A percentile compares a stretch with the other conserved stretches of the same genome.
Evolutionary conservation across 441 rosid species (phyloP).

Genomic region (Populus hybrid): DNA sequence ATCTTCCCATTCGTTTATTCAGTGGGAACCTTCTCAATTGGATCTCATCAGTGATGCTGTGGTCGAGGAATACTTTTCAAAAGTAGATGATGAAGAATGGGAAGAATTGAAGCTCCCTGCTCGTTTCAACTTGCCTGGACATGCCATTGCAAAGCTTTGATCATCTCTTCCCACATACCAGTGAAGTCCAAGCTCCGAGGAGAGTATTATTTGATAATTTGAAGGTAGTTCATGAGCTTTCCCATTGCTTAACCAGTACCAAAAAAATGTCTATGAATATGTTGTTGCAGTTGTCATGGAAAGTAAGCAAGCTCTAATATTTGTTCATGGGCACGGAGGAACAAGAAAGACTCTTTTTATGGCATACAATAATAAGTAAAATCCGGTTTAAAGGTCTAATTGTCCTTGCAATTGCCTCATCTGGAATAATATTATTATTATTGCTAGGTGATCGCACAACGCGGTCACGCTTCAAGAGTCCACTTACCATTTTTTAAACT

Average conservation of each 20-base stretch:
- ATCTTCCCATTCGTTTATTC: not conserved
- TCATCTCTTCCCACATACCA: not conserved
- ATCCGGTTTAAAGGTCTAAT: not conserved
- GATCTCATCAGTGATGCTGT: conserved; percentile 50
- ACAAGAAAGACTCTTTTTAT: conserved; percentile 6
- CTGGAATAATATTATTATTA: not conserved
- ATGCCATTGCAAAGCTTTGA: conserved; percentile 63
- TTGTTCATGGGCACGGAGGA: conserved; percentile 1
- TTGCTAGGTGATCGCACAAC: not conserved
- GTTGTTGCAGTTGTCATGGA: too few species aligned
- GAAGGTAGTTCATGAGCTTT: not conserved
- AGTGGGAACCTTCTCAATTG: conserved; percentile 89
- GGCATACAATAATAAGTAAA: not conserved
- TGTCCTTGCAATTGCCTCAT: not conserved
- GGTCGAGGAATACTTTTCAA: conserved; percentile 64
- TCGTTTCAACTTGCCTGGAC: conserved; percentile 48
- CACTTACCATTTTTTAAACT: not conserved
- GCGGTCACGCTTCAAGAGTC: not conserved
- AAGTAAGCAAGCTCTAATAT: not conserved
- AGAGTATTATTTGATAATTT: not conserved
- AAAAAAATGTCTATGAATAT: not conserved
- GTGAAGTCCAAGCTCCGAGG: not conserved
- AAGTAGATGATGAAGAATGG: conserved; percentile 57
- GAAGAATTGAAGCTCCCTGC: conserved; percentile 70
- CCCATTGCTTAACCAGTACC: not conserved